A percentile compares a stretch with the other conserved stretches of the same genome.
Evolutionary conservation across 148 eudicot genomes (phyloP).

Genomic region (Beta vulgaris): DNA sequence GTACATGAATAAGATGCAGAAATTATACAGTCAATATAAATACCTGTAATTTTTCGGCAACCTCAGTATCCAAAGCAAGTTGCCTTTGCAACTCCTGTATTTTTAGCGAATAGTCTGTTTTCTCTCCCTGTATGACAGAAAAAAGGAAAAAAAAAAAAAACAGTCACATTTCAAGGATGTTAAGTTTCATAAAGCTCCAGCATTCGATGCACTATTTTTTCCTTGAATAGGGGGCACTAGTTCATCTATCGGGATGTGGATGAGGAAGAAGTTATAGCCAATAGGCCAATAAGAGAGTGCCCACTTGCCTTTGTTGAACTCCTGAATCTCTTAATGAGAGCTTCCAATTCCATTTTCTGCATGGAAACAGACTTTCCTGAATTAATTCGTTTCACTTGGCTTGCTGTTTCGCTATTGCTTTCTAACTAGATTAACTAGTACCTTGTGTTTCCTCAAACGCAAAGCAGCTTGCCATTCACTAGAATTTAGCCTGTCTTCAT

Average conservation of each 20-base stretch:
- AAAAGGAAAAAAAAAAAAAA: constrained; percentile 12
- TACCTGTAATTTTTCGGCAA: constrained; percentile 92
- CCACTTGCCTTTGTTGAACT: constrained; percentile 78
- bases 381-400: neutral
- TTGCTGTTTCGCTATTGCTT: constrained; percentile 6
- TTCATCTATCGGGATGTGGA: neutral
- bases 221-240: neutral
- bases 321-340: constrained; percentile 69
- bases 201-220: neutral
- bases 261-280: neutral
- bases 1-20: neutral
- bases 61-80: constrained; percentile 83
- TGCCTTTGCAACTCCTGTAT: constrained; percentile 97
- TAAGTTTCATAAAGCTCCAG: neutral
- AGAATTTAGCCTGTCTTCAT: constrained; percentile 88
- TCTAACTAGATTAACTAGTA: constrained; percentile 28
- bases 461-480: constrained; percentile 97
- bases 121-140: constrained; percentile 56
- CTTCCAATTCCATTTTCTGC: constrained; percentile 91
- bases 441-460: constrained; percentile 93
- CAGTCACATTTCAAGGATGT: neutral
- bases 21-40: neutral
- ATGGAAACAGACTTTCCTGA: neutral
- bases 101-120: constrained; percentile 84
- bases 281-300: neutral